Evolutionary conservation across 805 yeast genomes (phyloP).

Genomic region (Candida sonorensis): DNA sequence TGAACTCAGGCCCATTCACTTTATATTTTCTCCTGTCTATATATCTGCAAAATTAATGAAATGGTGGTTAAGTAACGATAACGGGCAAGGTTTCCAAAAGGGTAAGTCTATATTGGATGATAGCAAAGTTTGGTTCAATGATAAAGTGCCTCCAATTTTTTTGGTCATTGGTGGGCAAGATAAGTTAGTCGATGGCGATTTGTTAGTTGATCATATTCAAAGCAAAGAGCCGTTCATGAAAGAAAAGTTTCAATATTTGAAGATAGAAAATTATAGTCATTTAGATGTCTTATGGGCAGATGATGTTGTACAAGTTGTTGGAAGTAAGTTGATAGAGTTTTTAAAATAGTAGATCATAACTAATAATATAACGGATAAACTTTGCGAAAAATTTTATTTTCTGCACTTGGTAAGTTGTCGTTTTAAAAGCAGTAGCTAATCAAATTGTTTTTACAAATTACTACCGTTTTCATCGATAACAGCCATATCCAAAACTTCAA

Average conservation of each 20-base stretch:
- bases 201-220: slow-evolving; percentile 58
- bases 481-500: slow-evolving; percentile 86
- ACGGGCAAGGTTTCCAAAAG: slow-evolving; percentile 38
- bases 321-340: slow-evolving; percentile 36
- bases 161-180: slow-evolving; percentile 71
- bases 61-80: slow-evolving; percentile 74
- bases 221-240: slow-evolving; percentile 45
- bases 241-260: slow-evolving; percentile 31
- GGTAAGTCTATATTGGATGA: slow-evolving; percentile 46
- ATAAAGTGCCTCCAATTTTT: slow-evolving; percentile 50
- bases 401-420: too few relatives aligned
- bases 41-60: slow-evolving; percentile 76
- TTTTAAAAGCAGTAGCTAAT: too few relatives aligned
- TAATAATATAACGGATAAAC: neutral
- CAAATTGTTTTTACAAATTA: slow-evolving; percentile 7
- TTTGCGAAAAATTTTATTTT: too few relatives aligned
- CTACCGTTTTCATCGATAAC: slow-evolving; percentile 59
- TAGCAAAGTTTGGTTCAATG: slow-evolving; percentile 47
- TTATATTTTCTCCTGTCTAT: slow-evolving; percentile 79
- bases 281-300: slow-evolving; percentile 92
- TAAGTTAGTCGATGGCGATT: slow-evolving; percentile 67
- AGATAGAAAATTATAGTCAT: slow-evolving; percentile 67
- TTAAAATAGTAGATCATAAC: slow-evolving; percentile 10
- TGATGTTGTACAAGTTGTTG: slow-evolving; percentile 62
- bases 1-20: slow-evolving; percentile 61